Evolutionary conservation across 148 eudicot genomes (phyloP), one percentile per base, ranked within the genome.

Genomic region (Rhododendron williamsianum): DNA sequence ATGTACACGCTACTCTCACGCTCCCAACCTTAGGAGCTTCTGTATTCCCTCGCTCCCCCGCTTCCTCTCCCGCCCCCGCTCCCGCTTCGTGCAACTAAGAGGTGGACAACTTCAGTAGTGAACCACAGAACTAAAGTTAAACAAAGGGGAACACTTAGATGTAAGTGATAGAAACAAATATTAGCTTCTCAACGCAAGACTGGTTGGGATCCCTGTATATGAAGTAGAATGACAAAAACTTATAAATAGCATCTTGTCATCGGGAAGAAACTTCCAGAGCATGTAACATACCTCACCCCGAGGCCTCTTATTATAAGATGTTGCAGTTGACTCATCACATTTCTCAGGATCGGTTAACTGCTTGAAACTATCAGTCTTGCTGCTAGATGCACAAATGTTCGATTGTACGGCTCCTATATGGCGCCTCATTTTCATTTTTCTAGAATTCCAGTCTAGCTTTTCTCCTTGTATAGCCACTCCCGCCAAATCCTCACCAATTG

Each of bases 271-370:
- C 33, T 49, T 49, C 23, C 63, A 13, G 21, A 78, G 41, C 9
- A 78, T 45, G 52, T 46, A 27, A 23, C 43, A 49, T 80, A 85
- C 83, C 87, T 85, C 65, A 18, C 52, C 5, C 27, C 79, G 73
- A 8, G 69, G 38, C 78, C 38, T 85, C 48, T 80, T 85, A 67
- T 33, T 25, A 79, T 2, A 65, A 65, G 65, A 43, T 77, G 78
- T 72, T 30, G 81, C 41, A 18, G 77, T 56, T 38, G 74, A 60
- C 16, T 58, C 60, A 23, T 8, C 45, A 33, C 16, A 81, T 56
- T 23, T 81, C n/a, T 81, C 30, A 6, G 48, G 76, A 84, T 76
- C 67, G 2, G 25, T 76, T 54, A 38, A 54, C 30, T 76, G 35
- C 23, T 23, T 36, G 81, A 84, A 38, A 84, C 81, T 13, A 74